Evolutionary conservation across 495 filamentous ascomycete genomes (phyloP).

Genomic region (Halenospora varia): DNA sequence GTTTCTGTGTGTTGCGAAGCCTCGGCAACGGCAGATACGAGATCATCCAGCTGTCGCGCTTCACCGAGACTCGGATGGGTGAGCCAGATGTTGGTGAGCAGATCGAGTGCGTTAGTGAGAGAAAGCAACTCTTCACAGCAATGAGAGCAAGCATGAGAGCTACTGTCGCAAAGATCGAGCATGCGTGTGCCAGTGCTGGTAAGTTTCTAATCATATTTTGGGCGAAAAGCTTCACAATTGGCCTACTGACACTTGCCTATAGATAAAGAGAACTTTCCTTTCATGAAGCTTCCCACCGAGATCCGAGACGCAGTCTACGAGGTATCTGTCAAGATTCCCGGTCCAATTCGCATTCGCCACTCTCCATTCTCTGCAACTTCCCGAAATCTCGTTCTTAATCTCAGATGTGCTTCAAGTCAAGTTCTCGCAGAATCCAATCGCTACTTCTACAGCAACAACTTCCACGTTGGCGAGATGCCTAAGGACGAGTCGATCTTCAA

Average conservation of each 20-base stretch:
- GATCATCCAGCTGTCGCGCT: background rate
- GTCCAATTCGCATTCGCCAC: background rate
- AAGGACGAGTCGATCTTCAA: background rate
- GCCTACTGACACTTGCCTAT: background rate
- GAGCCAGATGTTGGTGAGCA: too few species aligned
- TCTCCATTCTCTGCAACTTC: background rate
- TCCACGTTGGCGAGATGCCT: background rate
- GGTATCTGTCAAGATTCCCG: background rate
- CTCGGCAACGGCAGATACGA: background rate
- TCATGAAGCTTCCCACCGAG: conserved; percentile 11
- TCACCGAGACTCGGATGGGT: too few species aligned
- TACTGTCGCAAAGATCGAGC: too few species aligned
- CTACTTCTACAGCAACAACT: conserved; percentile 6
- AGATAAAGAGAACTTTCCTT: conserved; percentile 8
- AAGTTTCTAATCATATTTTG: too few species aligned
- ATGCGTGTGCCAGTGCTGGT: conserved; percentile 1
- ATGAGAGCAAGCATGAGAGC: too few species aligned
- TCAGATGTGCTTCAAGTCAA: background rate
- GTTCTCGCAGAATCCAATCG: background rate
- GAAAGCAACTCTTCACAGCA: too few species aligned
- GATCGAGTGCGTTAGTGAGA: too few species aligned
- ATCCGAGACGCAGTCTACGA: conserved; percentile 6
- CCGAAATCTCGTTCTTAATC: background rate
- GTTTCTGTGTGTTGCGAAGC: background rate
- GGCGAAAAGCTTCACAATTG: too few species aligned